Evolutionary conservation across 352 stramenopile species (phyloP).

Genomic region (Pythium utonaiense): DNA sequence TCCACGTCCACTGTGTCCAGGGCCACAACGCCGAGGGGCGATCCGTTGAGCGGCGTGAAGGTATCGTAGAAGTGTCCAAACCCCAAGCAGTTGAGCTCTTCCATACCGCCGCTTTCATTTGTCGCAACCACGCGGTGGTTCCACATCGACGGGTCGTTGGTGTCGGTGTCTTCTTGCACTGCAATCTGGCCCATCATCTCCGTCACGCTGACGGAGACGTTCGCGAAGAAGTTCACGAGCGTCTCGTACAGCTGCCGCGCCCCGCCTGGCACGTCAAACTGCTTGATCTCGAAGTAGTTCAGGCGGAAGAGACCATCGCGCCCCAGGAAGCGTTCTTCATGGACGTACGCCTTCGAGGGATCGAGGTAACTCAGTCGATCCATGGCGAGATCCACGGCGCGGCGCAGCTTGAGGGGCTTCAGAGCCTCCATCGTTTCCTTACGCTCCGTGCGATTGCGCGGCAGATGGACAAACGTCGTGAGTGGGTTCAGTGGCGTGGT

Average conservation of each 20-base stretch:
- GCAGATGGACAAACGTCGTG: slow-evolving; percentile 12
- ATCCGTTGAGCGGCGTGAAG: slow-evolving; percentile 12
- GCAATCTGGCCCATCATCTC: slow-evolving; percentile 47
- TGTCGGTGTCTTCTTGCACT: slow-evolving; percentile 48
- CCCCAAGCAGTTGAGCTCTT: slow-evolving; percentile 23
- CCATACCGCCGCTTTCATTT: slow-evolving; percentile 3
- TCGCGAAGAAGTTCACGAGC: slow-evolving; percentile 35
- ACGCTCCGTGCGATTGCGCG: slow-evolving; percentile 1
- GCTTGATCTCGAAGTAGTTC: slow-evolving; percentile 16
- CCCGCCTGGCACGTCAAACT: slow-evolving; percentile 32
- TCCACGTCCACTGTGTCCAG: slow-evolving; percentile 40
- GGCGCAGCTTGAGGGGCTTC: slow-evolving; percentile 38
- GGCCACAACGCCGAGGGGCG: slow-evolving; percentile 29
- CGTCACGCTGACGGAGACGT: slow-evolving; percentile 53
- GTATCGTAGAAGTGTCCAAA: slow-evolving; percentile 31
- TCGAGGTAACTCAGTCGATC: slow-evolving; percentile 1
- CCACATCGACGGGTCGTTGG: slow-evolving; percentile 26
- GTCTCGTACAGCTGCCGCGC: slow-evolving; percentile 44
- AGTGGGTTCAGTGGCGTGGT: background rate
- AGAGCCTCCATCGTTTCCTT: slow-evolving; percentile 8
- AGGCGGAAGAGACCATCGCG: slow-evolving; percentile 4
- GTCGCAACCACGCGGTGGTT: slow-evolving; percentile 42
- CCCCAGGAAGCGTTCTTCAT: slow-evolving; percentile 4
- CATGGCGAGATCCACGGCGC: slow-evolving; percentile 8
- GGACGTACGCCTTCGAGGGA: slow-evolving; percentile 1